Conservation (phyloP, 805 yeast genomes). For the Kregervanrija fluxuum region DNA sequence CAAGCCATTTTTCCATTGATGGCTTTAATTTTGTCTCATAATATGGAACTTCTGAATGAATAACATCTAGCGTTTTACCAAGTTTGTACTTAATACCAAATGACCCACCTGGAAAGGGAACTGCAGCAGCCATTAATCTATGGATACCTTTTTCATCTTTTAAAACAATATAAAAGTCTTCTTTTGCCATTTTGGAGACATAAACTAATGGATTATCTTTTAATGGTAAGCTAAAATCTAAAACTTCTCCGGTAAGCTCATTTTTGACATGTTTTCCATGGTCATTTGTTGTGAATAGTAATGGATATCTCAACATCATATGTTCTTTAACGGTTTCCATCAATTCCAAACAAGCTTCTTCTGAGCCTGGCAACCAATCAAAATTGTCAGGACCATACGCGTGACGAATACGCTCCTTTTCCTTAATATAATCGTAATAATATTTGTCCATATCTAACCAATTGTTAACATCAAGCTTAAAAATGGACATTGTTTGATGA, state of each 20-base stretch:
- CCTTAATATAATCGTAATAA: constrained; percentile 58
- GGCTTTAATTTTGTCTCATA: constrained; percentile 56
- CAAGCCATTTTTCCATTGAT: constrained; percentile 72
- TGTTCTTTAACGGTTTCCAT: constrained; percentile 58
- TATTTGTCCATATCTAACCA: constrained; percentile 80
- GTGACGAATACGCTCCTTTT: constrained; percentile 51
- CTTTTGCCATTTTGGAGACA: constrained; percentile 65
- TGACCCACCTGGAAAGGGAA: constrained; percentile 74
- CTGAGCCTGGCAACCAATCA: constrained; percentile 60
- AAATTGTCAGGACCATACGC: constrained; percentile 54
- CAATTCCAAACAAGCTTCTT: constrained; percentile 54
- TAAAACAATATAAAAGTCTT: constrained; percentile 61
- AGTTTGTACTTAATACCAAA: constrained; percentile 55
- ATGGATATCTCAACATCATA: constrained; percentile 55
- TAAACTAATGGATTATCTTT: constrained; percentile 57
- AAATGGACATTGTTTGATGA: constrained; percentile 73
- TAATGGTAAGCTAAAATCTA: constrained; percentile 54
- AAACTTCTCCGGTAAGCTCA: constrained; percentile 52
- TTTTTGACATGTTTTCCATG: constrained; percentile 49
- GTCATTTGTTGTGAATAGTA: constrained; percentile 44
- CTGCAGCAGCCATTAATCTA: constrained; percentile 66
- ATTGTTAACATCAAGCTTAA: constrained; percentile 62
- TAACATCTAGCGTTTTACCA: constrained; percentile 55
- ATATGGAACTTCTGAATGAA: constrained; percentile 65
- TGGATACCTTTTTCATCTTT: constrained; percentile 49